A percentile compares a stretch with the other conserved stretches of the same genome.
Evolutionary conservation across 1,139 yeast genomes (phyloP).

Genomic region (Williopsis jadinii): DNA sequence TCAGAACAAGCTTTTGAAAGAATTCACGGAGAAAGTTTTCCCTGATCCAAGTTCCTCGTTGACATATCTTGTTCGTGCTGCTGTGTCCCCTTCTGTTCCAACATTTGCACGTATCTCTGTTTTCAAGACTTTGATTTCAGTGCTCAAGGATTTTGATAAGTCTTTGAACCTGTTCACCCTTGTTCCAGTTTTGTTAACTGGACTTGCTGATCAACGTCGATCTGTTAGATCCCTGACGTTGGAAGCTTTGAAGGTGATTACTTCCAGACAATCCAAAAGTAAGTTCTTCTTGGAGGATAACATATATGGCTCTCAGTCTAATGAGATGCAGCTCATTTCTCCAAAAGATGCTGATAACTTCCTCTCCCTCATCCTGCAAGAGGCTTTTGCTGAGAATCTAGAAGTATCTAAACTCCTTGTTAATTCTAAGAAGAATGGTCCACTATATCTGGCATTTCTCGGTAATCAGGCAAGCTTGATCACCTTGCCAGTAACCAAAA

Average conservation of each 20-base stretch:
- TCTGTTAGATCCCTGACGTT: slow-evolving; percentile 30
- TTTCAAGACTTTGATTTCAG: slow-evolving; percentile 32
- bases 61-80: slow-evolving; percentile 52
- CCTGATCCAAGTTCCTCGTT: slow-evolving; percentile 33
- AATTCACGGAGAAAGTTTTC: slow-evolving; percentile 30
- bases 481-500: slow-evolving; percentile 39
- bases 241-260: slow-evolving; percentile 28
- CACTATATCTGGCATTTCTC: slow-evolving; percentile 38
- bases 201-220: slow-evolving; percentile 33
- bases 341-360: slow-evolving; percentile 57
- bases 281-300: slow-evolving; percentile 33
- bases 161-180: slow-evolving; percentile 33
- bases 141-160: slow-evolving; percentile 31
- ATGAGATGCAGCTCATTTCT: slow-evolving; percentile 47
- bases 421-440: slow-evolving; percentile 35
- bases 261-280: slow-evolving; percentile 32
- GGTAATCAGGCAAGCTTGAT: slow-evolving; percentile 41
- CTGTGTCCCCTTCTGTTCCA: slow-evolving; percentile 53
- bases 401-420: slow-evolving; percentile 33
- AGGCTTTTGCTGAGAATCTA: slow-evolving; percentile 38
- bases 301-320: slow-evolving; percentile 41
- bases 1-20: slow-evolving; percentile 26
- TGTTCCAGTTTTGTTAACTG: slow-evolving; percentile 35
- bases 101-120: slow-evolving; percentile 44
- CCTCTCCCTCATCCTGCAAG: slow-evolving; percentile 37